Evolutionary conservation across 805 yeast species (phyloP), one percentile per base, ranked within the genome.

Genomic region (Sugiyamaella qingdaonensis): DNA sequence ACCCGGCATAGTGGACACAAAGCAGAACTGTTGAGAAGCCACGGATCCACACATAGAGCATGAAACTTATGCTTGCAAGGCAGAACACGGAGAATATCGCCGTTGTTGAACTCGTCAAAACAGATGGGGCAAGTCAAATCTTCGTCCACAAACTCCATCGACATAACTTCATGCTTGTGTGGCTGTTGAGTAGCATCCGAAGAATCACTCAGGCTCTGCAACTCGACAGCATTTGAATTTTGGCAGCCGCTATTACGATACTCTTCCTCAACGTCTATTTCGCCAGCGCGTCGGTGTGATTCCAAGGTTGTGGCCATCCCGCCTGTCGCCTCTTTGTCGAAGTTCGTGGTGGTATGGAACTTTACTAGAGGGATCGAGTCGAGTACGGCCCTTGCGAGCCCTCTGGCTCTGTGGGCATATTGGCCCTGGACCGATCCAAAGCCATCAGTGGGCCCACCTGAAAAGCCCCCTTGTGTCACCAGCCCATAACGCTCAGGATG

Each of bases 31-130:
- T 80, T 80, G 4, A 79, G 81, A 33, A 88, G 73, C 95, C 95
- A 88, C 1, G 91, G 91, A 62, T 87, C 94, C 49, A 88, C 78
- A 66, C 96, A 88, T 5, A 77, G 82, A 10, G 85, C 78, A 63
- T 88, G 96, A 77, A 84, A 88, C 7, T 84, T 89, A 69, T 88
- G 96, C 9, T 88, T 87, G 70, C 96, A 88, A 10, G 88, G 78
- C 42, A 88, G 73, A 0, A 89, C 89, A 53, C 95, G 77, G 1
- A 72, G 64, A 4, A 67, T 62, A 47, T 87, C 92, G 10, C 81
- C 84, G 46, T 78, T 77, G 54, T 79, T 82, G 54, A 85, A 78
- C 8, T 72, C 68, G 43, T 88, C 95, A 49, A 88, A 76, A 68
- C 96, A 88, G 57, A 88, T 86, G 10, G 94, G 89, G 73, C 96